Evolutionary conservation across 73 alveolate species (phyloP).

Genomic region (Symbiodinium natans): DNA sequence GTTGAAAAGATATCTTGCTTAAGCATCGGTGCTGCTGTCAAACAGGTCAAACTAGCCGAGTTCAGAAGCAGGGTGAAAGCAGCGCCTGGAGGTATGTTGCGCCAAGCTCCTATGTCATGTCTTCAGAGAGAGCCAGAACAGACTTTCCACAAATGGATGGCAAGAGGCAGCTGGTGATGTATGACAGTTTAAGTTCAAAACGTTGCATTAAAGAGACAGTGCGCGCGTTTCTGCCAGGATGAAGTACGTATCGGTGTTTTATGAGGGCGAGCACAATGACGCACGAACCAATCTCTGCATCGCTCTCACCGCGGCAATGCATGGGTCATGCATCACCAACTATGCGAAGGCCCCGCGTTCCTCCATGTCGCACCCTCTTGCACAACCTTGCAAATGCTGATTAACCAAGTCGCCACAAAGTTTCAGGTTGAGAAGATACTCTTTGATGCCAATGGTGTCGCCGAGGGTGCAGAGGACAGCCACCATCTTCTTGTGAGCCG

Average conservation of each 20-base stretch:
- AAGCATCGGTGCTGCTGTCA: too few relatives aligned
- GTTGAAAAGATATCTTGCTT: too few relatives aligned
- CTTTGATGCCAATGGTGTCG: conserved; percentile 57
- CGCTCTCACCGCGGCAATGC: conserved; percentile 82
- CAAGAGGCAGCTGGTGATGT: conserved; percentile 31
- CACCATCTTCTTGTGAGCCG: background rate
- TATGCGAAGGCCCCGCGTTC: conserved; percentile 37
- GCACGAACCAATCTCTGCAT: conserved; percentile 86
- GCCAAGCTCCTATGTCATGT: conserved; percentile 84
- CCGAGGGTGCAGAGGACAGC: conserved; percentile 53
- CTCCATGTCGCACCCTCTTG: too few relatives aligned
- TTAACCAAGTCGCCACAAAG: too few relatives aligned
- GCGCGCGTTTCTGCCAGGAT: conserved; percentile 28
- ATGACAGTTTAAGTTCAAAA: background rate
- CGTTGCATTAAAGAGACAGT: background rate
- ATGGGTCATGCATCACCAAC: conserved; percentile 64
- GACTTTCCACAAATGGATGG: conserved; percentile 83
- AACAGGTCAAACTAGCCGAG: too few relatives aligned
- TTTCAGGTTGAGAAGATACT: conserved; percentile 49
- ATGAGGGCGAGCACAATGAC: conserved; percentile 88
- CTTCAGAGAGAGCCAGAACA: conserved; percentile 49
- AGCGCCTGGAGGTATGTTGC: conserved; percentile 62
- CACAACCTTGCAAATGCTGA: too few relatives aligned
- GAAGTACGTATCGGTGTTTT: conserved; percentile 82
- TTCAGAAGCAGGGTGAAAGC: background rate